Evolutionary conservation across 73 alveolate species (phyloP).

Genomic region (Blepharisma japonicum): DNA sequence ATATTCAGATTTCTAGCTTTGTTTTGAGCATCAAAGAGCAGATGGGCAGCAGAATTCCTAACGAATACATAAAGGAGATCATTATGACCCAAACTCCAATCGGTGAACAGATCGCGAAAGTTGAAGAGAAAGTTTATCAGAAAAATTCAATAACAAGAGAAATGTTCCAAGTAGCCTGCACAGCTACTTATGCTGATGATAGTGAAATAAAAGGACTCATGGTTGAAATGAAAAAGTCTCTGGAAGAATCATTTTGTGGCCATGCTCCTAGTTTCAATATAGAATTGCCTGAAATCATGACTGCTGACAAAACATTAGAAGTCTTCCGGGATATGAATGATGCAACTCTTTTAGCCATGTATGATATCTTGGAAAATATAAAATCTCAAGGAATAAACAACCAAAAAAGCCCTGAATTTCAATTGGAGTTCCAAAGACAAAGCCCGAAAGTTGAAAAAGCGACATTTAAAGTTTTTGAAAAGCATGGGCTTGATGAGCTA

Average conservation of each 20-base stretch:
- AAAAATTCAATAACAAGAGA: neutral
- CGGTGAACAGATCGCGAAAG: neutral
- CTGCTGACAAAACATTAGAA: neutral
- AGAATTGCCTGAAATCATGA: neutral
- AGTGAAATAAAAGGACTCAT: neutral
- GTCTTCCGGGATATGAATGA: neutral
- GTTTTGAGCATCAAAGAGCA: neutral
- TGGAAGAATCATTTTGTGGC: neutral
- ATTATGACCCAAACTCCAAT: slow-evolving; percentile 27
- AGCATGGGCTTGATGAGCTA: neutral
- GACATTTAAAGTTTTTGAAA: neutral
- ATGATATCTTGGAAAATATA: neutral
- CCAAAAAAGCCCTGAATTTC: neutral
- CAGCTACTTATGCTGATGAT: neutral
- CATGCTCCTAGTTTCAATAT: neutral
- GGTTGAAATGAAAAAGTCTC: neutral
- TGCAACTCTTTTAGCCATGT: neutral
- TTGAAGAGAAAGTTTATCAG: slow-evolving; percentile 14
- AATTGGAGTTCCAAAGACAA: neutral
- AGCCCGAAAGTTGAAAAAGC: neutral
- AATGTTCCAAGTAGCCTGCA: neutral
- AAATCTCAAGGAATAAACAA: neutral
- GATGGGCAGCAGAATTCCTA: neutral
- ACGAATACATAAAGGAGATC: slow-evolving; percentile 8
- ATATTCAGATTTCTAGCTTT: neutral